Conservation (phyloP, 768 basidiomycete genomes). For the Termitomyces sp. region DNA sequence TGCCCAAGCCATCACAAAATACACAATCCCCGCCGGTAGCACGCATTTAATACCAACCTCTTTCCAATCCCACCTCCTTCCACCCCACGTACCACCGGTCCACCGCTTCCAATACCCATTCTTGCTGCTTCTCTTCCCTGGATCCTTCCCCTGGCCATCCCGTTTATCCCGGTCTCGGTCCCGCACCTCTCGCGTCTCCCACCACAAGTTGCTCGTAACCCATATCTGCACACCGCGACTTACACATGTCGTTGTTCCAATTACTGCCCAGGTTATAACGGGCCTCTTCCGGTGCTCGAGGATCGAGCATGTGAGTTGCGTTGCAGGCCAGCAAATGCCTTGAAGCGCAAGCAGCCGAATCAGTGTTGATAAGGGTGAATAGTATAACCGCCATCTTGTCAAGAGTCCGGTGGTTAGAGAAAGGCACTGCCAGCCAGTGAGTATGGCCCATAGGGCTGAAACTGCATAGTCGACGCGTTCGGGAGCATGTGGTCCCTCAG, state of each 20-base stretch:
- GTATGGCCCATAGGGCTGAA: constrained; percentile 71
- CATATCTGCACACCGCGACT: constrained; percentile 88
- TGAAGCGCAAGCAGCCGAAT: constrained; percentile 91
- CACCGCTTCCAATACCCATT: constrained; percentile 39
- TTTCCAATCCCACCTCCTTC: constrained; percentile 79
- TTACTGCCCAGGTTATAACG: constrained; percentile 85
- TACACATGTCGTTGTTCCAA: constrained; percentile 85
- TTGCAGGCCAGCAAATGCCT: constrained; percentile 95
- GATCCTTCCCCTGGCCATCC: constrained; percentile 17
- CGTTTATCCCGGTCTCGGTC: constrained; percentile 22
- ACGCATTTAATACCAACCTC: constrained; percentile 69
- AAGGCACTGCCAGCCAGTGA: constrained; percentile 91
- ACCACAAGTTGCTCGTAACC: constrained; percentile 89
- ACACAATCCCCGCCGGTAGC: constrained; percentile 70
- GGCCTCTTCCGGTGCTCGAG: constrained; percentile 71
- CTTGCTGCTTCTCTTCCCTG: constrained; percentile 16
- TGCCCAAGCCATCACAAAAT: constrained; percentile 81
- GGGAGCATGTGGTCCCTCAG: constrained; percentile 30
- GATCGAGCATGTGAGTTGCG: constrained; percentile 77
- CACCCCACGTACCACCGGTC: constrained; percentile 51
- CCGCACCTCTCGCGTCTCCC: constrained; percentile 34
- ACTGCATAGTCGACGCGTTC: constrained; percentile 64
- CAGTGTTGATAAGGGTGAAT: constrained; percentile 82
- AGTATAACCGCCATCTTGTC: constrained; percentile 88
- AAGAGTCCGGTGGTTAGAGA: constrained; percentile 85